These are phyloP conservation scores for Xylaria flabelliformis DNA, from an alignment of 495 filamentous ascomycete genomes.

Conservation along the genomic window DNA sequence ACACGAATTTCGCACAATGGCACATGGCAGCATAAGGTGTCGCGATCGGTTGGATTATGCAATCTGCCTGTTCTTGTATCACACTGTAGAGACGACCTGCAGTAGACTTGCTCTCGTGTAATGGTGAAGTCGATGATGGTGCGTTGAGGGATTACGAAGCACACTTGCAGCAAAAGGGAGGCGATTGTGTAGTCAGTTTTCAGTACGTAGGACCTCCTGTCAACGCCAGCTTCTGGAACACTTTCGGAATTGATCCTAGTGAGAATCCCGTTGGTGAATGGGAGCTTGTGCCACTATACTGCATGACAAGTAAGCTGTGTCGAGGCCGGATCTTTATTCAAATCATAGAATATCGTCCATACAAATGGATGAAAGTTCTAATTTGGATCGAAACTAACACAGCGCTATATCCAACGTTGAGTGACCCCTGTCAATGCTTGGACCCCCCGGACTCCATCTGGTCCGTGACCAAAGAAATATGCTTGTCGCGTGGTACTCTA, in stretches of 20 bases:
- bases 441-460: background rate
- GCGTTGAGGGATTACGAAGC: background rate
- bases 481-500: background rate
- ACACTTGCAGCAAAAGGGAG: background rate
- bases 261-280: background rate
- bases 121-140: background rate
- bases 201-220: background rate
- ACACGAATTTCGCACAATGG: background rate
- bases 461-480: background rate
- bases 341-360: constrained; percentile 1
- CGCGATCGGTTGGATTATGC: background rate
- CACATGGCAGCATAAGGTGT: background rate
- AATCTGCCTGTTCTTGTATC: background rate
- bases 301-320: background rate
- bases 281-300: background rate
- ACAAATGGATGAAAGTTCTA: constrained; percentile 9
- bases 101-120: background rate
- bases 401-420: background rate
- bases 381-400: constrained; percentile 14
- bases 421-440: background rate
- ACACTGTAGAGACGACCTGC: background rate
- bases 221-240: constrained; percentile 7
- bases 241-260: background rate
- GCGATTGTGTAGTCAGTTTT: background rate
- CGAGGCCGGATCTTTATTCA: background rate